Base-by-base conservation (phyloP, 306 rosid species). In the Cucurbita pepo region DNA sequence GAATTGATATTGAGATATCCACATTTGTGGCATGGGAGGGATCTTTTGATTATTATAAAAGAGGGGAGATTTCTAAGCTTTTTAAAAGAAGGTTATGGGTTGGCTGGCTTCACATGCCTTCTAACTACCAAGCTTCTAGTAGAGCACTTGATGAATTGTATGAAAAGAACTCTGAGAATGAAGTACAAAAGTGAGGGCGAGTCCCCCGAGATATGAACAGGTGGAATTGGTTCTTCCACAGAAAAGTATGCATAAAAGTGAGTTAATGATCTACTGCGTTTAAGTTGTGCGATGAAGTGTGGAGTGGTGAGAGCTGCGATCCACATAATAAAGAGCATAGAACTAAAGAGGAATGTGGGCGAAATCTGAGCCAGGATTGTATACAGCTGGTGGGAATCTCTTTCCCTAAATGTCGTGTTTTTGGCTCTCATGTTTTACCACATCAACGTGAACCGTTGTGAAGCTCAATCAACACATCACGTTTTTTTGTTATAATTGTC, bases 361-460 rank as follows among this genome's bases (percentile, higher is more conserved):
- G 40, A 59, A 63, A 63, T 62, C 55, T 10, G 52, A 70, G 66
- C 37, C 21, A 63, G 71, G 88, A 84, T 79, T 60, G 48, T 71
- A 82, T 74, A 81, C 84, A 85, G 88, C 89, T 82, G 83, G 84
- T 84, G 71, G 77, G 91, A 80, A 83, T 86, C 88, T 77, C 89
- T 83, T 87, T 87, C 77, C 78, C 43, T 57, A 53, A 85, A 83
- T 15, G 69, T 50, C 54, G 15, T 73, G 69, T 40, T 47, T 62
- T 62, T 37, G 8, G 45, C 22, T 36, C 22, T 18, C 21, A 40
- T 16, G 38, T 15, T 44, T 61, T 37, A 61, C 69, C 69, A 61
- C 12, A 61, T 19, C 10, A 64, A 64, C 53, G 71, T 64, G 71
- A 64, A 64, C 4, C 19, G 10, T 9, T 43, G 45, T 22, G 11